These are phyloP conservation scores for Lasiodiplodia sp. DNA, from an alignment of 2,329 filamentous ascomycete genomes.

Conservation along the genomic window DNA sequence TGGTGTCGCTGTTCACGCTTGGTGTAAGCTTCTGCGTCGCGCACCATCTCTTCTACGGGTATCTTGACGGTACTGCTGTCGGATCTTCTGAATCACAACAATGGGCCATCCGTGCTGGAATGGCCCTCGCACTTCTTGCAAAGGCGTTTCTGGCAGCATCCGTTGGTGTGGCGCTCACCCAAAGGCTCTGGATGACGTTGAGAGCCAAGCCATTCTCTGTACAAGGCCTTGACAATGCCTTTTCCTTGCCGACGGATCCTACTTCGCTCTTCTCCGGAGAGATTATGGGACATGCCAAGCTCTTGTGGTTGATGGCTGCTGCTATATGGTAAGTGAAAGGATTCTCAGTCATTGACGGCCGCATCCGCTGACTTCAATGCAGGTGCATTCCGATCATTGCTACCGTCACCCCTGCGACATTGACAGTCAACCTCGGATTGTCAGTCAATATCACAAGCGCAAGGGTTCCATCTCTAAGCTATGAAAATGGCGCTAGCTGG, in stretches of 20 bases:
- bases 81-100: not conserved
- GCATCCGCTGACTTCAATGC: not conserved
- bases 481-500: not conserved
- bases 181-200: slow-evolving; percentile 11
- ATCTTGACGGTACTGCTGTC: not conserved
- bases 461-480: not conserved
- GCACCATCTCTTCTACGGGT: slow-evolving; percentile 8
- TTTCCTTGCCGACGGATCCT: slow-evolving; percentile 4
- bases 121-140: slow-evolving; percentile 1
- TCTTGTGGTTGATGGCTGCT: slow-evolving; percentile 1
- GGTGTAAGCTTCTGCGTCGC: not conserved
- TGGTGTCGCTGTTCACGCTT: not conserved
- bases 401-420: not conserved
- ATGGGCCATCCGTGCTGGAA: slow-evolving; percentile 13
- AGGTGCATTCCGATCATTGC: slow-evolving; percentile 21
- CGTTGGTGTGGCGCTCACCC: slow-evolving; percentile 6
- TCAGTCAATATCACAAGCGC: not conserved
- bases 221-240: slow-evolving; percentile 4
- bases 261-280: slow-evolving; percentile 3
- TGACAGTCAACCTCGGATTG: not conserved
- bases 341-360: not conserved
- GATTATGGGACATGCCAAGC: not conserved
- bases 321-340: slow-evolving; percentile 3
- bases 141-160: slow-evolving; percentile 9
- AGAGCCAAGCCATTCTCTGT: not conserved